Conservation (phyloP, 2,329 filamentous ascomycete genomes). For the Colletotrichum coccodes region DNA sequence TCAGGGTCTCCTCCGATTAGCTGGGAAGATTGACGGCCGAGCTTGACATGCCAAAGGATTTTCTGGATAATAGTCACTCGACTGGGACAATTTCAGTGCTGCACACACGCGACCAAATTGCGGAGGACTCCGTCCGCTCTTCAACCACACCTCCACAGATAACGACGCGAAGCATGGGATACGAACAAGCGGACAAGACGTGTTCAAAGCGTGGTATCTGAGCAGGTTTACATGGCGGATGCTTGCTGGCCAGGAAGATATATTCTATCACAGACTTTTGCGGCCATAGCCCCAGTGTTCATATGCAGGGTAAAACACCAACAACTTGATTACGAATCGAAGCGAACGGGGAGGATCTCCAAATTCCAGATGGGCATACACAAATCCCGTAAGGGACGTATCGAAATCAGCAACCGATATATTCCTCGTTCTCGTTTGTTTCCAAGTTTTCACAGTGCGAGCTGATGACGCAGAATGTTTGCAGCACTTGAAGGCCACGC, state of each 20-base stretch:
- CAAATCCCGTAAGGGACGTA: not conserved
- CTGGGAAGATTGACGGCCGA: constrained; percentile 11
- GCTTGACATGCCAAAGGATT: constrained; percentile 14
- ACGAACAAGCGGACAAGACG: not conserved
- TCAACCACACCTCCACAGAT: constrained; percentile 29
- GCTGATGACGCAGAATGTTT: not conserved
- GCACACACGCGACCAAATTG: constrained; percentile 14
- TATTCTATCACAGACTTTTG: not conserved
- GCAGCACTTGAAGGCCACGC: not conserved
- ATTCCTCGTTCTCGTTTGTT: not conserved
- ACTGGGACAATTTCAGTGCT: not conserved
- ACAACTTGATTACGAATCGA: constrained; percentile 1
- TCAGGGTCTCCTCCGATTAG: constrained; percentile 26
- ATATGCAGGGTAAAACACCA: constrained; percentile 25
- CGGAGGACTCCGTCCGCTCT: constrained; percentile 18
- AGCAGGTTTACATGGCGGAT: not conserved
- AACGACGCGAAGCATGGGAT: not conserved
- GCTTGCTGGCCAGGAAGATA: not conserved
- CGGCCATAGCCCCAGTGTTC: not conserved
- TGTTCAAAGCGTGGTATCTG: constrained; percentile 7
- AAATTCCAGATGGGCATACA: constrained; percentile 6
- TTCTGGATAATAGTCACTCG: not conserved
- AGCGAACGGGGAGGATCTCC: constrained; percentile 1
- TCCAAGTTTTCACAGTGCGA: not conserved
- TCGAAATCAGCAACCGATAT: constrained; percentile 3